Evolutionary conservation across 305 asterid species (phyloP).

Genomic region (Striga hermonthica): DNA sequence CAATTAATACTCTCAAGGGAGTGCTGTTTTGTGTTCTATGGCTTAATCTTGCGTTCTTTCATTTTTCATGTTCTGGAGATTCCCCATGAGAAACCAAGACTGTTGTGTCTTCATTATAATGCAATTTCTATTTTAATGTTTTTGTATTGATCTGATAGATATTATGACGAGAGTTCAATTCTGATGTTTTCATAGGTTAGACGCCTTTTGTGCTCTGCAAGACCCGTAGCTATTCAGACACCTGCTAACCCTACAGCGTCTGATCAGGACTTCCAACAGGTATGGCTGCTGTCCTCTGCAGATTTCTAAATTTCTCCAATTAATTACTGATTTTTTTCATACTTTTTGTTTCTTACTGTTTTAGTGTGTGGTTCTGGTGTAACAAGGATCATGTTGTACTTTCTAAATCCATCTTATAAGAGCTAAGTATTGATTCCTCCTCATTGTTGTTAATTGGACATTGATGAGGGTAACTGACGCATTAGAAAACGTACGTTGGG

Average conservation of each 20-base stretch:
- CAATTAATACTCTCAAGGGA: too few species aligned
- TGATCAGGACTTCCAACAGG: constrained; percentile 99
- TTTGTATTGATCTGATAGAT: constrained; percentile 15
- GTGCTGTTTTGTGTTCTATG: too few species aligned
- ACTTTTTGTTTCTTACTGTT: constrained; percentile 18
- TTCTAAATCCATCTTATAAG: background rate
- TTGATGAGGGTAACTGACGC: too few species aligned
- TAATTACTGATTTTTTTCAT: constrained; percentile 19
- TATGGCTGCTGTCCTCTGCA: constrained; percentile 35
- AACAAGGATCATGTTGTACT: constrained; percentile 1
- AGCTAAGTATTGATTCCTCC: too few species aligned
- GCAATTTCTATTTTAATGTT: constrained; percentile 3
- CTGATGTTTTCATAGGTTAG: constrained; percentile 58
- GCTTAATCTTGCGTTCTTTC: too few species aligned
- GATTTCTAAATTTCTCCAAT: constrained; percentile 16
- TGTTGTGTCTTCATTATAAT: constrained; percentile 22
- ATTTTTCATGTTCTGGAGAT: background rate
- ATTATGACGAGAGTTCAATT: constrained; percentile 25
- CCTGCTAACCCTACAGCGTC: constrained; percentile 87
- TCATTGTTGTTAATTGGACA: too few species aligned
- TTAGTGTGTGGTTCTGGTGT: constrained; percentile 19
- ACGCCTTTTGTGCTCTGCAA: constrained; percentile 87
- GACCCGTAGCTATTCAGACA: constrained; percentile 85
- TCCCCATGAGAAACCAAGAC: constrained; percentile 11
- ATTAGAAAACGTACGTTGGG: too few species aligned